Percentiles rank a stretch among this genome's conserved stretches.
phyloP scores from a whole-genome alignment of 306 rosid genomes.

The Prunus fruticosa region DNA sequence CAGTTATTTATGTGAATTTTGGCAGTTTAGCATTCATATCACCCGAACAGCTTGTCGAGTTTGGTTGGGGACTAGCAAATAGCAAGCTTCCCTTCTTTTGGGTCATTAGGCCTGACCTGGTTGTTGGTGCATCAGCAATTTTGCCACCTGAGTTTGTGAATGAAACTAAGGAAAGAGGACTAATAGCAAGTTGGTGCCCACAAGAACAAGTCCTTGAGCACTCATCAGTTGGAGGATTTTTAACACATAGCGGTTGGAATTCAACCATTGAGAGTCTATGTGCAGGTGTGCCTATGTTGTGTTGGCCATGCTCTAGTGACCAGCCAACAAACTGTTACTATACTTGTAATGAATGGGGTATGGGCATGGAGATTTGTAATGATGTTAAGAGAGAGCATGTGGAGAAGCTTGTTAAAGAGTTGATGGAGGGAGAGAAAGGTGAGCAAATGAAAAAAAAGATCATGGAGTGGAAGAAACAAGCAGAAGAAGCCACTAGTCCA shows the following conservation, averaged over 20 bases:
- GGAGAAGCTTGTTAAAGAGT: not conserved
- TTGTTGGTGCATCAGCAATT: not conserved
- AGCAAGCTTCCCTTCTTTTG: not conserved
- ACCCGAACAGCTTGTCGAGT: not conserved
- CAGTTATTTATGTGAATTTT: not conserved
- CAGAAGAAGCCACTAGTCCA: not conserved
- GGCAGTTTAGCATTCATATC: not conserved
- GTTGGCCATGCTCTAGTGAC: not conserved
- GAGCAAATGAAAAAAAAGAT: not conserved
- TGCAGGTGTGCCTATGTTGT: conserved; percentile 12
- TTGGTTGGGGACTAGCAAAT: not conserved
- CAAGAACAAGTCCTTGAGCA: conserved; percentile 14
- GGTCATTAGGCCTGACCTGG: not conserved
- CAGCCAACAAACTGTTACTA: conserved; percentile 2
- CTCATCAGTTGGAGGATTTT: conserved; percentile 15
- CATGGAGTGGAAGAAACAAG: not conserved
- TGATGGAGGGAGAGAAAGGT: conserved; percentile 1
- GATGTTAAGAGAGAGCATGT: conserved; percentile 9
- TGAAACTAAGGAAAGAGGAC: conserved; percentile 3
- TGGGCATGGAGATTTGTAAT: not conserved
- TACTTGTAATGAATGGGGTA: not conserved
- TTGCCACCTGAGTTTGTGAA: too few relatives aligned
- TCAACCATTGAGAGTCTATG: conserved; percentile 10
- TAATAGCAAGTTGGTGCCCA: conserved; percentile 19
- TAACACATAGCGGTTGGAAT: conserved; percentile 22